These are phyloP conservation scores for Solanum hybrid DNA, from an alignment of 305 asterid species.

Conservation along the genomic window DNA sequence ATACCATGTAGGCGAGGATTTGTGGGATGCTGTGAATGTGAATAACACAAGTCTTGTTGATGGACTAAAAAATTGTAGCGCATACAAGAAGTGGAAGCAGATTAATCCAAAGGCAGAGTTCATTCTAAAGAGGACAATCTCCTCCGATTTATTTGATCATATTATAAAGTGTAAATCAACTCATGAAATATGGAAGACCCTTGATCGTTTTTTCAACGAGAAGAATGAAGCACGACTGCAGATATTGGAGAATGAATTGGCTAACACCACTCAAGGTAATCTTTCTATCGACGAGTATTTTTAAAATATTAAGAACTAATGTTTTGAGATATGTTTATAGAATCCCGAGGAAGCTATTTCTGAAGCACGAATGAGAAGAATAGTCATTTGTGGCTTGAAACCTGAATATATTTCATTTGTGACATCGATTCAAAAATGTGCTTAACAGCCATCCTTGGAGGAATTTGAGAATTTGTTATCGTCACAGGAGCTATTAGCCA, in stretches of 20 bases:
- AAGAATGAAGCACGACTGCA: neutral
- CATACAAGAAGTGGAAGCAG: neutral
- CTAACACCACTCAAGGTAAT: neutral
- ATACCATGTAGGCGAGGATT: neutral
- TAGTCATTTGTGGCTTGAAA: neutral
- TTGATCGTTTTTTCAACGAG: neutral
- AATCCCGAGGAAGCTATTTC: neutral
- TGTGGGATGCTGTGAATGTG: neutral
- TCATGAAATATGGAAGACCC: neutral
- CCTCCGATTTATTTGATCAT: neutral
- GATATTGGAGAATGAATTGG: neutral
- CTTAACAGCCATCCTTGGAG: neutral
- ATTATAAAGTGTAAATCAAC: neutral
- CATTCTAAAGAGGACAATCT: neutral
- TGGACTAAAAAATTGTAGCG: neutral
- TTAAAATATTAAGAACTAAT: neutral
- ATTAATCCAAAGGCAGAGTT: neutral
- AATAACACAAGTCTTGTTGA: neutral
- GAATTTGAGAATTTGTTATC: neutral
- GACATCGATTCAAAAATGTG: neutral
- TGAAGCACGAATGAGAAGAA: neutral
- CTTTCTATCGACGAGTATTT: neutral
- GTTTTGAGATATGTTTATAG: neutral
- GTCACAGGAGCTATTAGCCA: neutral
- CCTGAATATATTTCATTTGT: neutral